These are phyloP conservation scores for Helenozyma baotianmanensis DNA, from an alignment of 805 yeast species.

Conservation along the genomic window DNA sequence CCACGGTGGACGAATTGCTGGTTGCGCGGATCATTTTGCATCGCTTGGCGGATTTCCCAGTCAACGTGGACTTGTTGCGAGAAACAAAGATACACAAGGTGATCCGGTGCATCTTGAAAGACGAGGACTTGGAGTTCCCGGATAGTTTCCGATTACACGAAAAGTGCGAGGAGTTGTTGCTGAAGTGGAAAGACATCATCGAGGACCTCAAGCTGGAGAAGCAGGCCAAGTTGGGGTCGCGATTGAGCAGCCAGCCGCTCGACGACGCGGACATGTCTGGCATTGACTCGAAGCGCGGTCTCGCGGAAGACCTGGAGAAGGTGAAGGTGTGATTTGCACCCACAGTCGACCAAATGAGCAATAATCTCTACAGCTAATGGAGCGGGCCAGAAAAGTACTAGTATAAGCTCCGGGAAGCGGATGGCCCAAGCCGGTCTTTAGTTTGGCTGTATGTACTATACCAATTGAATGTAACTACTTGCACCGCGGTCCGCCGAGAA, in stretches of 20 bases:
- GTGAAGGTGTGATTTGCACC: constrained; percentile 5
- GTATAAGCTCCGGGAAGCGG: too few relatives aligned
- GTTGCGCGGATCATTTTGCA: constrained; percentile 36
- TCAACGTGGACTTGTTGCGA: constrained; percentile 36
- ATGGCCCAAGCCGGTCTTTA: too few relatives aligned
- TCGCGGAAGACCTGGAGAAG: constrained; percentile 6
- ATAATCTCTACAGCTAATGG: too few relatives aligned
- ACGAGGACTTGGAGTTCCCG: constrained; percentile 35
- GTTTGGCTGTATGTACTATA: too few relatives aligned
- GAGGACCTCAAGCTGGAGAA: constrained; percentile 34
- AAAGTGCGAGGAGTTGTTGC: constrained; percentile 36
- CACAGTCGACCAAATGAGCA: neutral
- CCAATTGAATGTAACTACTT: too few relatives aligned
- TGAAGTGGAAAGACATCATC: constrained; percentile 38
- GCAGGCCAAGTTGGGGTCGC: constrained; percentile 7
- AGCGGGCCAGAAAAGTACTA: too few relatives aligned
- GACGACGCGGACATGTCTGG: constrained; percentile 12
- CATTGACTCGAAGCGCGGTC: constrained; percentile 6
- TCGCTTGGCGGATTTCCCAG: constrained; percentile 40
- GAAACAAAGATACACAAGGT: constrained; percentile 50
- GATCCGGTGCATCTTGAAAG: constrained; percentile 42
- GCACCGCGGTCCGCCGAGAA: too few relatives aligned
- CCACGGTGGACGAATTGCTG: constrained; percentile 42
- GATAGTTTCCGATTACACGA: constrained; percentile 45
- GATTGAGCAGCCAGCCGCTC: constrained; percentile 10